Base-by-base conservation (phyloP, 1,284 basidiomycete species). In the Wallemia hederae region DNA sequence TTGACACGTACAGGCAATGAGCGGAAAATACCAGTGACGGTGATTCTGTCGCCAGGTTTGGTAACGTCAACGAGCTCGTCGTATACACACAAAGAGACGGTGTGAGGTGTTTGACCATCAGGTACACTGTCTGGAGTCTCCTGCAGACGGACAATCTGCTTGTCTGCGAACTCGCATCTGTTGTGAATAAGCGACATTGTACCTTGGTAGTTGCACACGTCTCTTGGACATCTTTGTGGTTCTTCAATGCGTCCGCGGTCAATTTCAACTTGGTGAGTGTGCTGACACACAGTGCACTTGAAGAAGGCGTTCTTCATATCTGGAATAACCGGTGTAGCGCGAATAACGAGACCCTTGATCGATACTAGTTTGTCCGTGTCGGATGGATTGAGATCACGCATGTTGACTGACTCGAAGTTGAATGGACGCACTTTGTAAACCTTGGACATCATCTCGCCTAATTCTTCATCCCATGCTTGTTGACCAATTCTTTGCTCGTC, bases 291-390 rank as follows among this genome's bases (percentile, higher is more conserved):
- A n/a, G 88, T 74, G 73, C 92, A 98, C 58, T 91, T 85, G 80
- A 98, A 98, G 75, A 98, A 98, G 28, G 91, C 73, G 3, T 69
- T 78, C 72, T 89, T 90, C 94, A 98, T 98, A 71, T 98, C 92
- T 1, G 94, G 92, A 62, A 98, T 97, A 67, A 98, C 84, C 2
- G 92, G 88, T 0, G 92, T 97, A 0, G 90, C 87, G 49, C 94
- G 85, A 65, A 98, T 98, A 65, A 98, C 90, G 2, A 98, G 80
- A 60, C 94, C 92, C 69, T 92, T 96, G 72, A 98, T 82, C 60
- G 81, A 83, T 26, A 96, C 85, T 34, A 98, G 81, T 71, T 96
- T 92, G 76, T 96, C 90, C 64, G 91, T 94, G 68, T 96, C 90
- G 65, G 78, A 80, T 17, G 89, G 89, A 69, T 92, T 94, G 62